Conservation (phyloP, 345 rosid genomes). For the Zanthoxylum bungeanum region DNA sequence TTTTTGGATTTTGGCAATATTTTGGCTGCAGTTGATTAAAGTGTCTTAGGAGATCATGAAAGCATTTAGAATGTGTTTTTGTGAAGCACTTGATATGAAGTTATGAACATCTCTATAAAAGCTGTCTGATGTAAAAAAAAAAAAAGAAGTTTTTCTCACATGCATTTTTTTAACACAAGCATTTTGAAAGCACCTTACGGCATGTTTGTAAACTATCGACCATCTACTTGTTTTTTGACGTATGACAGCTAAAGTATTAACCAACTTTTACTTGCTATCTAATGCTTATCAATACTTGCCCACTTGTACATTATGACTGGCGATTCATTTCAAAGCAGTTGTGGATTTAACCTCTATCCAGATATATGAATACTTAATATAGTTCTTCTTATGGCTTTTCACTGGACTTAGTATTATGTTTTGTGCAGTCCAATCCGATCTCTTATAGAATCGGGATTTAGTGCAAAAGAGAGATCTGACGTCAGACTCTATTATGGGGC, state of each 20-base stretch:
- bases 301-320: background rate
- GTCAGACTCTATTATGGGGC: conserved; percentile 95
- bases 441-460: conserved; percentile 80
- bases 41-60: background rate
- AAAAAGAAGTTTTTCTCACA: background rate
- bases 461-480: conserved; percentile 66
- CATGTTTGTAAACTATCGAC: background rate
- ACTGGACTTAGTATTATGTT: background rate
- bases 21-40: background rate
- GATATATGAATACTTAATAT: no score
- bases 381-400: background rate
- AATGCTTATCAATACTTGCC: background rate
- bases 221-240: background rate
- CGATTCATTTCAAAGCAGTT: background rate
- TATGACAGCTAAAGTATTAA: background rate
- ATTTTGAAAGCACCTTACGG: background rate
- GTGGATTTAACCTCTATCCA: no score
- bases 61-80: background rate
- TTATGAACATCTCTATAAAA: background rate
- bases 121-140: background rate
- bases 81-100: background rate
- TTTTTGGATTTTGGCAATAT: background rate
- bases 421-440: conserved; percentile 85
- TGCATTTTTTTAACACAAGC: background rate
- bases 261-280: background rate